phyloP scores from a whole-genome alignment of 352 stramenopile genomes.

The Elongisporangium prolatum region DNA sequence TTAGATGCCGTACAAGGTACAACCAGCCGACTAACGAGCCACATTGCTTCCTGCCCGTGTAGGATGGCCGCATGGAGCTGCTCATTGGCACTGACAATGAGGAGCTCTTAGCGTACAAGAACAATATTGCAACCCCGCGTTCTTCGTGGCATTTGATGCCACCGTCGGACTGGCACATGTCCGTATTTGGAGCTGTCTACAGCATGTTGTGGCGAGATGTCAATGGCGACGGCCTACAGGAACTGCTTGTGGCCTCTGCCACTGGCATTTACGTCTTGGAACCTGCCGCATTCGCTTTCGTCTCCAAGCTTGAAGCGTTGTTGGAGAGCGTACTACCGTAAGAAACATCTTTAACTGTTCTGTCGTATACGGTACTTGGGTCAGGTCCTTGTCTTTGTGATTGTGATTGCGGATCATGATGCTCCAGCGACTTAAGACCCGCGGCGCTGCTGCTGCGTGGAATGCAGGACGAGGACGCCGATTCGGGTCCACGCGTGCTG shows the following conservation, averaged over 20 bases:
- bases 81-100: constrained; percentile 61
- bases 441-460: constrained; percentile 13
- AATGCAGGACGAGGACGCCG: background rate
- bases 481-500: constrained; percentile 8
- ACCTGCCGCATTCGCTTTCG: constrained; percentile 26
- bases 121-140: background rate
- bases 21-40: background rate
- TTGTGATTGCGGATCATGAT: constrained; percentile 6
- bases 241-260: constrained; percentile 58
- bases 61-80: constrained; percentile 60
- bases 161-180: constrained; percentile 30
- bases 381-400: background rate
- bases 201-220: constrained; percentile 63
- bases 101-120: constrained; percentile 53
- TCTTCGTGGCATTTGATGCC: constrained; percentile 28
- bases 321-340: constrained; percentile 4
- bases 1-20: too few relatives aligned
- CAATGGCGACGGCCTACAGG: constrained; percentile 56
- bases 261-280: constrained; percentile 70
- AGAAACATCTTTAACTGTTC: background rate
- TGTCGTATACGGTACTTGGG: background rate
- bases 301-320: constrained; percentile 18
- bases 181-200: constrained; percentile 67
- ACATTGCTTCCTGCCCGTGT: background rate
- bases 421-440: constrained; percentile 17